Evolutionary conservation across 257 asterid genomes (phyloP), one percentile per base, ranked within the genome.

Genomic region (Gentiana straminea): DNA sequence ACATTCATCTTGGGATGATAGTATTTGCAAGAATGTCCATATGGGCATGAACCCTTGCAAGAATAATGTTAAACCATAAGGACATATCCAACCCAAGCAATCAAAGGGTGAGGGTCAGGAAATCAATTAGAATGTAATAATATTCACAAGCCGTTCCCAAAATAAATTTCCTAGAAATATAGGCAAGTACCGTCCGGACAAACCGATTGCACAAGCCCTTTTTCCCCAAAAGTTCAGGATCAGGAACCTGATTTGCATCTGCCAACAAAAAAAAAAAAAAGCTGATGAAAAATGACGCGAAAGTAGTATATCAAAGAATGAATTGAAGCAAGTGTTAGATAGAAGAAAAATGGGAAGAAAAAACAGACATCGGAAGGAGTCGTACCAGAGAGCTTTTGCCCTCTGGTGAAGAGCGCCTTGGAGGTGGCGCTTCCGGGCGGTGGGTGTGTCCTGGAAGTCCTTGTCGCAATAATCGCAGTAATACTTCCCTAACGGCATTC

Each of bases 351-450:
- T 1, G 15, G 12, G 34, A 73, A 24, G 24, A 60, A 64, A 60
- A 64, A 33, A 54, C 72, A 71, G 35, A 83, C 73, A 65, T 57
- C 83, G 82, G 2, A 74, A 56, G 64, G 94, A 67, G 68, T 82
- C 81, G 79, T 91, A 87, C 98, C 98, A 92, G 73, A 70, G 90
- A 68, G 97, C 78, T 75, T 85, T 92, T 67, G 94, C 88, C 75
- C 94, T 81, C 81, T 87, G 95, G 78, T 92, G 98, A 33, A 69
- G 79, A 24, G 78, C 68, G 59, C 98, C 95, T 38, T 70, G 80
- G 59, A 91, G 86, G 82, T 91, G 98, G 68, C 95, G 92, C 79
- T 80, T 78, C 72, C 97, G 88, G 35, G 95, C 84, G 13, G 73
- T 61, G 46, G 90, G 67, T 5, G 95, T 85, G 74, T 91, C 97